A percentile compares a stretch with the other conserved stretches of the same genome.
Evolutionary conservation across 768 basidiomycete species (phyloP).

Genomic region (Postia placenta): DNA sequence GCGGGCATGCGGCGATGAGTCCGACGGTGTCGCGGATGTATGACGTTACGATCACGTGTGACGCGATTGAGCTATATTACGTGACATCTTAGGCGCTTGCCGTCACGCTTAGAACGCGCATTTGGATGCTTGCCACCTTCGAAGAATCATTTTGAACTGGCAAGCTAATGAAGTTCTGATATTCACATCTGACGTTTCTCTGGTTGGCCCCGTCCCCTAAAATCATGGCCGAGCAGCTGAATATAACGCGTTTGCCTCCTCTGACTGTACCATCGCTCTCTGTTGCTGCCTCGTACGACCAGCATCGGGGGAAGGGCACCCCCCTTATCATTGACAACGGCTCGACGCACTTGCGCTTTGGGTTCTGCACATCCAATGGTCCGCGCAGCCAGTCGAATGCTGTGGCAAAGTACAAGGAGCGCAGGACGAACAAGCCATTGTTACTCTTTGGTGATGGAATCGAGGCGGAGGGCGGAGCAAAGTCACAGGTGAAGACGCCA

Average conservation of each 20-base stretch:
- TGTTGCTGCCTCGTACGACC: constrained; percentile 41
- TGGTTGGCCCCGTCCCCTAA: too few relatives aligned
- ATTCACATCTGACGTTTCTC: too few relatives aligned
- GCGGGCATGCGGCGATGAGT: too few relatives aligned
- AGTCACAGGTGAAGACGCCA: constrained; percentile 70
- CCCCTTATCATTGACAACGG: constrained; percentile 91
- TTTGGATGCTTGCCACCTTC: too few relatives aligned
- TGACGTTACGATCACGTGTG: too few relatives aligned
- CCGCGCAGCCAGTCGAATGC: constrained; percentile 67
- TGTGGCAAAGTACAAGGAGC: constrained; percentile 85
- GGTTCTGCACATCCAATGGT: constrained; percentile 57
- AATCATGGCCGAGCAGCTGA: constrained; percentile 5
- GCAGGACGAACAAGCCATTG: constrained; percentile 76
- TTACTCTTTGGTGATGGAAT: constrained; percentile 85
- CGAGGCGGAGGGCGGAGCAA: constrained; percentile 80
- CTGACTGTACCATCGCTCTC: constrained; percentile 29
- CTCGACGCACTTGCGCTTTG: constrained; percentile 75
- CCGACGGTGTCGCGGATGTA: too few relatives aligned
- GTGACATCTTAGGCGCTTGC: too few relatives aligned
- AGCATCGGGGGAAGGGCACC: constrained; percentile 41
- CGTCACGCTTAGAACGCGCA: too few relatives aligned
- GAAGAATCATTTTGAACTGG: too few relatives aligned
- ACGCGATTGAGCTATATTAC: too few relatives aligned
- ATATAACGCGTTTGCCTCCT: constrained; percentile 19
- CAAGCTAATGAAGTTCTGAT: too few relatives aligned